These are phyloP conservation scores for Nemania diffusa DNA, from an alignment of 2,329 filamentous ascomycete genomes.

Conservation along the genomic window DNA sequence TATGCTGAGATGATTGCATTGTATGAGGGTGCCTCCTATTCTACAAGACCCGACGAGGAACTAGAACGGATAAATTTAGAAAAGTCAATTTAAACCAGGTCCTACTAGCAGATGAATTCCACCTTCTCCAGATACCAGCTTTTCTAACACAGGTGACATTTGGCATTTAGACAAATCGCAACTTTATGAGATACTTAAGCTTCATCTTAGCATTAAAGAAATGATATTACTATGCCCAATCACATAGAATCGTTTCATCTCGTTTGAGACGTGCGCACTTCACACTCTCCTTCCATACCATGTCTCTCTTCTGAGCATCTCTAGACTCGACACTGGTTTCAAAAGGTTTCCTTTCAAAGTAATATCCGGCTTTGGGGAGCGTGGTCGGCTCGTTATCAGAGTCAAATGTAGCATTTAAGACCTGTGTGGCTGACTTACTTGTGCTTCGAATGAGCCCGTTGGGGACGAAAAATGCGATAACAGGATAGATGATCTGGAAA, in stretches of 20 bases:
- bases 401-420: constrained; percentile 5
- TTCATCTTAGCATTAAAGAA: too few species aligned
- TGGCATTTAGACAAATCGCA: background rate
- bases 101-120: too few species aligned
- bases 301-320: constrained; percentile 5
- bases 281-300: constrained; percentile 28
- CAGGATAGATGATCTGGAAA: constrained; percentile 10
- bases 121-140: background rate
- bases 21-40: too few species aligned
- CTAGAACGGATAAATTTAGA: background rate
- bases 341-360: background rate
- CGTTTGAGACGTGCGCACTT: constrained; percentile 14
- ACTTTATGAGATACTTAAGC: background rate
- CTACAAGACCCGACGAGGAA: background rate
- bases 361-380: constrained; percentile 20
- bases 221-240: constrained; percentile 1
- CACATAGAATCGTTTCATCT: constrained; percentile 20
- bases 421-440: constrained; percentile 4
- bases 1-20: too few species aligned
- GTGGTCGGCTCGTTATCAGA: background rate
- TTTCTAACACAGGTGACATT: background rate
- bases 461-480: constrained; percentile 8
- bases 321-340: constrained; percentile 18
- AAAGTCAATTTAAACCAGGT: background rate
- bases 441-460: constrained; percentile 2